Base-by-base conservation (phyloP, 495 filamentous ascomycete species). In the Trichoderma parareesei region DNA sequence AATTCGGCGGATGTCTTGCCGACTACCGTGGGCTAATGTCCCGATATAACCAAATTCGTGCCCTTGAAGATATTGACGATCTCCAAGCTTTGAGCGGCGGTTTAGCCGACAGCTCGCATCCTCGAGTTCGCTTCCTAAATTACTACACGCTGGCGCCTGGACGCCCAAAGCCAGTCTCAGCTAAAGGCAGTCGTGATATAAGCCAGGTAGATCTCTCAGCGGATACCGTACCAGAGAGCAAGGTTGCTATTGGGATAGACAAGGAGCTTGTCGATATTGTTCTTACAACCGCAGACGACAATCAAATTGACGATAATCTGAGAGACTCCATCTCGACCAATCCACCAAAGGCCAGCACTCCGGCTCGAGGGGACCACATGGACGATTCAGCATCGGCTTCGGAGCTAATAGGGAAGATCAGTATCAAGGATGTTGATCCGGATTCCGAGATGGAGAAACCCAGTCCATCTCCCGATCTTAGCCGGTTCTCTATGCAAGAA, bases 71-170 rank as follows among this genome's bases (percentile, higher is more conserved):
- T 66, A 78, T 86, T 7, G 77, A 87, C 62, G 79, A 82, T 20
- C 63, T 70, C n/a, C 69, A 65, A 9, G 60, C 49, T 3, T 37
- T 38, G 16, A 65, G 61, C 6, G 38, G 53, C 18, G 38, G 33
- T 64, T 60, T 65, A 67, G 40, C 49, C 64, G 53, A 18, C 49
- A 37, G 13, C 4, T 35, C 49, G 3, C 37, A 60, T 2, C 64
- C 71, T 62, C 78, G 84, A 62, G 81, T 93, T 11, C 81, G 91
- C 3, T 96, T 97, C 70, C 79, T 90, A 48, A 96, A 97, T 70
- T 97, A 96, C 72, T 97, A 94, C 70, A 96, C 93, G 9, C 81
- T 89, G 37, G 92, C 90, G 64, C 89, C 88, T 5, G 92, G 91
- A 2, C 76, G 78, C 68, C 49, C 65, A 62, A 60, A 74, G 35